Base-by-base conservation (phyloP, 2,329 filamentous ascomycete species). In the Aspergillus quadrilineatus region DNA sequence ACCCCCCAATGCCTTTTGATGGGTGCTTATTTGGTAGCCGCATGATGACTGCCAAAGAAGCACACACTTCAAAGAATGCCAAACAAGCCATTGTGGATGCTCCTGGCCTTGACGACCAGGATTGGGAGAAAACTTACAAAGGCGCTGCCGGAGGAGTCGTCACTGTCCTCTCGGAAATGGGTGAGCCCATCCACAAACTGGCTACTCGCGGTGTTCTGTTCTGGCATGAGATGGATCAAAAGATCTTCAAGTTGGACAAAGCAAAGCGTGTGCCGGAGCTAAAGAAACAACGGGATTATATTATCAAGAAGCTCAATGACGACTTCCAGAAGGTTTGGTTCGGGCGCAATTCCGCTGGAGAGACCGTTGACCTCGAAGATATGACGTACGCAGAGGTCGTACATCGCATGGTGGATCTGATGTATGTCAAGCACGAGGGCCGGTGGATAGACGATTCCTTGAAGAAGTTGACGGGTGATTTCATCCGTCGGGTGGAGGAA, bases 251-350 rank as follows among this genome's bases (percentile, higher is more conserved):
- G 70, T 80, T 99, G 48, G 92, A 96, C 76, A 97, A 96, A 80
- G 91, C 93, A 70, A 96, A 97, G 82, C 88, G 92, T 42, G 81
- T 96, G 22, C 83, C 89, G 1, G 92, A 94, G 77, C 82, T 97
- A 42, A 90, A 91, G 80, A 95, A 94, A 79, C 88, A 89, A 71
- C 88, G 90, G 51, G 87, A 90, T 48, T 89, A 96, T 77, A 96
- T 96, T 74, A 96, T 97, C 78, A 89, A 92, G 81, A 94, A 93
- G 75, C 85, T 97, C 66, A 97, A 97, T 69, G 91, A 92, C 62
- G 92, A 97, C 73, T 97, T 92, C 81, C 92, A 96, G 67, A 96
- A 96, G 79, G 90, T 95, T 9, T 97, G 92, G 92, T 97, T 97
- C 68, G 92, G 92, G 53, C 86, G 87, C 65, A 94, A 96, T 79